Conservation (phyloP, 192 early-diverging fungal genomes). For the Backusella morwellensis region DNA sequence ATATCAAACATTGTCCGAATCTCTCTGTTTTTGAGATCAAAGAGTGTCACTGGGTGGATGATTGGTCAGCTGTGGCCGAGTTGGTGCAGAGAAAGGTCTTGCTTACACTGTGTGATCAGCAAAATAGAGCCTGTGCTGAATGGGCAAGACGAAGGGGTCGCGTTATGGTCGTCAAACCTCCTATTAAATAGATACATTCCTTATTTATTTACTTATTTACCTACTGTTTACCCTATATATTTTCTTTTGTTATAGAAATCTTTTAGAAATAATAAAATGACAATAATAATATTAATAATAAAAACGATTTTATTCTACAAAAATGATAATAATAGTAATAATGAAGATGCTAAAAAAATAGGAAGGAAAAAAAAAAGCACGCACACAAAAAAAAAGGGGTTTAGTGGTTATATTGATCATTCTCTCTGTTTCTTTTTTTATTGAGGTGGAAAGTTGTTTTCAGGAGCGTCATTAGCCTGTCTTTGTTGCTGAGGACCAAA, state of each 20-base stretch:
- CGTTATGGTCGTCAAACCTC: slow-evolving; percentile 39
- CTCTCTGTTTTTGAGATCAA: slow-evolving; percentile 53
- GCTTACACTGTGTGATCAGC: slow-evolving; percentile 45
- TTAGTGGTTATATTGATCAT: no score
- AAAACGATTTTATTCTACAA: not conserved
- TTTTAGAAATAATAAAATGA: no score
- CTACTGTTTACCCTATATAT: not conserved
- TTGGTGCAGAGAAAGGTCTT: slow-evolving; percentile 44
- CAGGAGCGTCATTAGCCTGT: not conserved
- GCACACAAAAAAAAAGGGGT: not conserved
- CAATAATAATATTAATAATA: no score
- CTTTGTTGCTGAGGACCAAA: slow-evolving; percentile 26
- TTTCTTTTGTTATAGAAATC: no score
- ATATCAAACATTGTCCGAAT: slow-evolving; percentile 44
- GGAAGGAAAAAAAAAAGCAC: not conserved
- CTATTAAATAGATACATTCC: slow-evolving; percentile 32
- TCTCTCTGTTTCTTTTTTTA: not conserved
- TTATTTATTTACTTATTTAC: not conserved
- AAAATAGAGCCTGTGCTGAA: slow-evolving; percentile 38
- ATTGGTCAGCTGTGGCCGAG: slow-evolving; percentile 47
- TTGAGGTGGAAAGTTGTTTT: not conserved
- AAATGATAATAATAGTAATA: not conserved
- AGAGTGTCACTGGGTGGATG: slow-evolving; percentile 46
- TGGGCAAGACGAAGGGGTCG: slow-evolving; percentile 40
- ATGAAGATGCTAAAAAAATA: not conserved